Conservation (phyloP, 2,329 filamentous ascomycete species). For the Graphium sp. region DNA sequence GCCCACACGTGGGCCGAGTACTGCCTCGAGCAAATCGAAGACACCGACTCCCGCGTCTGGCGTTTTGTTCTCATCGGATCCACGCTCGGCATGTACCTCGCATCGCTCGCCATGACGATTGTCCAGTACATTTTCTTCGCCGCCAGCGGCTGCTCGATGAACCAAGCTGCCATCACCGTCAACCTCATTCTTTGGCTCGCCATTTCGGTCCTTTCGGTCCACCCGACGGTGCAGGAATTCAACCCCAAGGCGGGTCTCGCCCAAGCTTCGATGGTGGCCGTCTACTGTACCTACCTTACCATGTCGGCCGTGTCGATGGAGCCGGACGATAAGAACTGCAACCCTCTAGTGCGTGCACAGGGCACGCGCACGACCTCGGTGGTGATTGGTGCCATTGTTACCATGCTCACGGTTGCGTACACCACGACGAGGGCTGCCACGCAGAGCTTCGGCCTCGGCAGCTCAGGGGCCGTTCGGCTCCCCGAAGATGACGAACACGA, state of each 20-base stretch:
- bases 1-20: slow-evolving; percentile 96
- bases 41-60: slow-evolving; percentile 73
- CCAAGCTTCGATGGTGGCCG: slow-evolving; percentile 92
- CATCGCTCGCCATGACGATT: slow-evolving; percentile 83
- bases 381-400: slow-evolving; percentile 84
- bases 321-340: slow-evolving; percentile 83
- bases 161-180: slow-evolving; percentile 88
- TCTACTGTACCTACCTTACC: slow-evolving; percentile 97
- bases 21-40: slow-evolving; percentile 85
- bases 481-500: slow-evolving; percentile 69
- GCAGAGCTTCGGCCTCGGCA: slow-evolving; percentile 61
- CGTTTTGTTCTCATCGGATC: slow-evolving; percentile 77
- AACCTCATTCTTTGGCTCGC: slow-evolving; percentile 73
- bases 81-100: slow-evolving; percentile 84
- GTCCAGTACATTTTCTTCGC: slow-evolving; percentile 98
- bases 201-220: slow-evolving; percentile 73
- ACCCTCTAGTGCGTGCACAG: slow-evolving; percentile 72
- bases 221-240: slow-evolving; percentile 76
- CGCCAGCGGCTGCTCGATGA: slow-evolving; percentile 69
- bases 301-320: slow-evolving; percentile 99
- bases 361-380: slow-evolving; percentile 82
- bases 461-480: slow-evolving; percentile 37
- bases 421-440: slow-evolving; percentile 94
- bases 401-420: slow-evolving; percentile 92
- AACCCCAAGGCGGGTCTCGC: slow-evolving; percentile 89